phyloP scores from a whole-genome alignment of 805 yeast genomes.

The Kazachstania bromeliacearum region DNA sequence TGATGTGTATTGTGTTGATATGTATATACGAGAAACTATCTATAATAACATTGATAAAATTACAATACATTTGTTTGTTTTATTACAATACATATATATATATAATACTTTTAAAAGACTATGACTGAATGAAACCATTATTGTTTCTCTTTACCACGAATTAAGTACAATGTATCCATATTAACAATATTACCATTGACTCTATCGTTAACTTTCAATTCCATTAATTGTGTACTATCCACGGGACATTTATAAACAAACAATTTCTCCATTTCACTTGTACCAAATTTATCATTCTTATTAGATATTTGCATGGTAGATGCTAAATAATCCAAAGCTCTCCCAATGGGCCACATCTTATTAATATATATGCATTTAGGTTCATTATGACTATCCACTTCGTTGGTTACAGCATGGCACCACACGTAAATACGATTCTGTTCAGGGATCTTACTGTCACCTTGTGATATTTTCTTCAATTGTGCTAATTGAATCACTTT shows the following conservation, averaged over 20 bases:
- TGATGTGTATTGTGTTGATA: constrained; percentile 7
- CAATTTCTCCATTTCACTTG: constrained; percentile 16
- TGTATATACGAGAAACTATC: neutral
- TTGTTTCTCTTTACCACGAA: constrained; percentile 17
- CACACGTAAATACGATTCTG: constrained; percentile 21
- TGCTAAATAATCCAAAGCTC: constrained; percentile 25
- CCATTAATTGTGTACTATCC: constrained; percentile 4
- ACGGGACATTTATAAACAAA: constrained; percentile 14
- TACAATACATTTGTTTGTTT: neutral
- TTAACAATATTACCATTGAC: constrained; percentile 15
- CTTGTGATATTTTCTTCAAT: constrained; percentile 18
- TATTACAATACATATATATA: too few species aligned
- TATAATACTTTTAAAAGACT: neutral
- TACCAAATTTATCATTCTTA: constrained; percentile 11
- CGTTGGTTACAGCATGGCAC: constrained; percentile 16
- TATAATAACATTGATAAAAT: neutral
- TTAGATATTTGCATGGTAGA: constrained; percentile 18
- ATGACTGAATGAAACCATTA: neutral
- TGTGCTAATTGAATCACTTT: constrained; percentile 12
- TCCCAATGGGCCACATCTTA: constrained; percentile 28
- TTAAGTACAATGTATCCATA: constrained; percentile 21
- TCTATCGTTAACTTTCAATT: constrained; percentile 10
- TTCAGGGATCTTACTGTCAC: constrained; percentile 21
- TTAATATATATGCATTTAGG: constrained; percentile 16
- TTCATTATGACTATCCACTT: constrained; percentile 7